Evolutionary conservation across 495 filamentous ascomycete species (phyloP), one percentile per base, ranked within the genome.

Genomic region (Articulospora tetracladia): DNA sequence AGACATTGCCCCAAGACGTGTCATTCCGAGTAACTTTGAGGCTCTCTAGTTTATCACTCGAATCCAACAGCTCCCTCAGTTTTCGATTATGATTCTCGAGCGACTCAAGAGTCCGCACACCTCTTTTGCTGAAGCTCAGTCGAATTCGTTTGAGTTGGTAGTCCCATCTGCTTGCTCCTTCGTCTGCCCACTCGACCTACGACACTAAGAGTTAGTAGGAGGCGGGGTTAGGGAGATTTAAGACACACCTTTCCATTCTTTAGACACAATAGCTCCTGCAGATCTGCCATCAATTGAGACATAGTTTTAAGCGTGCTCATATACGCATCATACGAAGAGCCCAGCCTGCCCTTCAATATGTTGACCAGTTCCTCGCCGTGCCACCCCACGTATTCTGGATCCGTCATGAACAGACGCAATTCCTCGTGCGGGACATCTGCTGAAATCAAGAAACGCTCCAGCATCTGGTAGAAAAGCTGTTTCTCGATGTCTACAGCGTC

Each of bases 91-190:
- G 56, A 13, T 11, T 57, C 26, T 63, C 55, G 23, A 66, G 57
- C 7, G 20, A 46, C 22, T 44, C 25, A 6, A 62, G 19, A 34
- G 25, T 58, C 25, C 53, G 46, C 0, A 11, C 24, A 0, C 57
- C 61, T 28, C 55, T 63, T 34, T 66, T 63, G 23, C 60, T 61
- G 53, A 66, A 66, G 57, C 49, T 58, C 12, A 63, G 23, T 24
- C 44, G 53, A 17, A 63, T 60, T 50, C 64, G 52, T 25, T 66
- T 63, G 6, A 60, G 13, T 46, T 66, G 50, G 25, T 66, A 66
- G 0, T 66, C 53, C 63, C 63, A 66, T 53, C 44, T 46, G 15
- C 49, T 59, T 8, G 52, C 58, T n/a, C 53, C 58, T 1, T 51
- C 28, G 3, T 47, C 22, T 22, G 62, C 58, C 58, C 62, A 65